Percentiles rank a stretch among this genome's conserved stretches.
These are phyloP conservation scores for Fusarium sp. DNA, from an alignment of 2,329 filamentous ascomycete species.

Conservation along the genomic window DNA sequence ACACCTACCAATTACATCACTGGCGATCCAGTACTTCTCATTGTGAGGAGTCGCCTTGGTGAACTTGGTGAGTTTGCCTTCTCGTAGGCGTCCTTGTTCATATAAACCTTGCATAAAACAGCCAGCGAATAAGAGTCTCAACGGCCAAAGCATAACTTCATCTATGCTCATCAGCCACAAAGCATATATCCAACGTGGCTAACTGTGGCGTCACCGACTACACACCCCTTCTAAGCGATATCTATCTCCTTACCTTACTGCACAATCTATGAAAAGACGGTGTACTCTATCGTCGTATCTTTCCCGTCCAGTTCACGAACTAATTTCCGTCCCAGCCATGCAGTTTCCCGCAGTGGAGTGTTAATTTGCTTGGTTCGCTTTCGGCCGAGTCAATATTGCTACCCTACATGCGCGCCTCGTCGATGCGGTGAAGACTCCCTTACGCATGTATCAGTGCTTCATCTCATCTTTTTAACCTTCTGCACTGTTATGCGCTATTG, in stretches of 20 bases:
- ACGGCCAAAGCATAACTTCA: background rate
- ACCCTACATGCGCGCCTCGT: conserved; percentile 28
- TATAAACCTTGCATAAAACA: background rate
- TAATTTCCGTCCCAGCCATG: conserved; percentile 36
- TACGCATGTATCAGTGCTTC: conserved; percentile 1
- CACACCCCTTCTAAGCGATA: conserved; percentile 13
- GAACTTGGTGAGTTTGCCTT: background rate
- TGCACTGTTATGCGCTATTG: background rate
- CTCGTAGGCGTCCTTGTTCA: background rate
- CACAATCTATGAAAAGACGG: conserved; percentile 37
- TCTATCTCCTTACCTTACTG: background rate
- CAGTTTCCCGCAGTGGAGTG: conserved; percentile 22
- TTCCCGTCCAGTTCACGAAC: background rate
- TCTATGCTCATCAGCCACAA: background rate
- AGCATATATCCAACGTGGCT: conserved; percentile 11
- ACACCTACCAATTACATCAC: background rate
- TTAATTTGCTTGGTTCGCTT: background rate
- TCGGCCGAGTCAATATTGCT: conserved; percentile 33
- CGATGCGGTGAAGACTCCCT: background rate
- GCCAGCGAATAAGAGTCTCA: conserved; percentile 4
- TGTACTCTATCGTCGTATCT: conserved; percentile 11
- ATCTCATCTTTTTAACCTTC: background rate
- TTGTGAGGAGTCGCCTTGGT: background rate
- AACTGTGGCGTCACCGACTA: conserved; percentile 10
- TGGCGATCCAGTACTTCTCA: background rate